phyloP scores from a whole-genome alignment of 2,329 filamentous ascomycete genomes.

The Cadophora sp. region DNA sequence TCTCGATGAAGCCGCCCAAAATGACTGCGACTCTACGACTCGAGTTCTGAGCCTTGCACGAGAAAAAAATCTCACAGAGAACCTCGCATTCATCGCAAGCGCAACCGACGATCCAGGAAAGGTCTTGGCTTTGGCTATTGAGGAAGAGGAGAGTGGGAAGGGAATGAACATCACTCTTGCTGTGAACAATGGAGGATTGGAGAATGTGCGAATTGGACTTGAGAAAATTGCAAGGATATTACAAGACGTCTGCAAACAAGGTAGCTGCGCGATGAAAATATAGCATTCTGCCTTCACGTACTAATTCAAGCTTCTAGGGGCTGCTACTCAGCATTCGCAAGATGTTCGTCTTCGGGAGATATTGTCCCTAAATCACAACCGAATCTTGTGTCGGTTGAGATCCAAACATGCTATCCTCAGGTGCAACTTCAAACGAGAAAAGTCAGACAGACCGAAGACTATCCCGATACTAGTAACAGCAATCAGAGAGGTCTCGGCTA shows the following conservation, averaged over 20 bases:
- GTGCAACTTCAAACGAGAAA: conserved; percentile 7
- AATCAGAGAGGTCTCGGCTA: background rate
- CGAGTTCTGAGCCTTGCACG: conserved; percentile 12
- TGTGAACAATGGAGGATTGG: conserved; percentile 24
- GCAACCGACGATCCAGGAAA: conserved; percentile 27
- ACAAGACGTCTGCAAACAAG: background rate
- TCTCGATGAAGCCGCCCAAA: too few relatives aligned
- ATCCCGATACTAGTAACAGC: conserved; percentile 16
- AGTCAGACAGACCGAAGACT: conserved; percentile 20
- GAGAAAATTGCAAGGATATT: conserved; percentile 25
- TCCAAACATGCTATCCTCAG: background rate
- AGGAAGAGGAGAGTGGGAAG: conserved; percentile 12
- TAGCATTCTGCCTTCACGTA: conserved; percentile 1
- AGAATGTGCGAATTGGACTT: conserved; percentile 21
- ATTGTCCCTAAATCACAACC: conserved; percentile 24
- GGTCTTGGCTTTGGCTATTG: conserved; percentile 25
- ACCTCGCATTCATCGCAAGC: conserved; percentile 27
- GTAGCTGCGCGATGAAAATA: background rate
- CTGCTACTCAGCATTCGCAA: background rate
- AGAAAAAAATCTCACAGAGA: conserved; percentile 26
- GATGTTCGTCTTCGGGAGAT: conserved; percentile 19
- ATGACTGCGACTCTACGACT: background rate
- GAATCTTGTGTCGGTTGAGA: conserved; percentile 28
- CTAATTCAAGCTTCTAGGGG: conserved; percentile 13
- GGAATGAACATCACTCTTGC: conserved; percentile 24